These are phyloP conservation scores for Boletus edulis DNA, from an alignment of 768 basidiomycete species.

Conservation along the genomic window DNA sequence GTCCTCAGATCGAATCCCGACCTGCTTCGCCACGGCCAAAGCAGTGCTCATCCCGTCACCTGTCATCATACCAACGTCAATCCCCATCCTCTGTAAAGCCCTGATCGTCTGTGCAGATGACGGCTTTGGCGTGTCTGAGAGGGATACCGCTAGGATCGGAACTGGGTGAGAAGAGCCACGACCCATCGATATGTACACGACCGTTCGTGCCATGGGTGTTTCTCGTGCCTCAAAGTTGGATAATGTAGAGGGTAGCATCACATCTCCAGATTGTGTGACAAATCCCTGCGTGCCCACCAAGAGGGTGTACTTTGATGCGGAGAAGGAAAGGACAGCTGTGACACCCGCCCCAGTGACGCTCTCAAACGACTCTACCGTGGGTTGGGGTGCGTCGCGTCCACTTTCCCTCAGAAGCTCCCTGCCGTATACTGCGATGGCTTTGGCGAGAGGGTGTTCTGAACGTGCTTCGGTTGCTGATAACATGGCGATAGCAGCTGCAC, in stretches of 20 bases:
- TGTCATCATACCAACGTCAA: constrained; percentile 91
- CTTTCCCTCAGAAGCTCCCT: constrained; percentile 53
- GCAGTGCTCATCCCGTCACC: constrained; percentile 89
- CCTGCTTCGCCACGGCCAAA: constrained; percentile 81
- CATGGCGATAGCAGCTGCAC: constrained; percentile 70
- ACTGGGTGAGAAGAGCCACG: constrained; percentile 37
- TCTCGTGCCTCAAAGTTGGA: constrained; percentile 68
- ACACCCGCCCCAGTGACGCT: constrained; percentile 89
- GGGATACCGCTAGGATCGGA: constrained; percentile 77
- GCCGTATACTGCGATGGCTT: constrained; percentile 85
- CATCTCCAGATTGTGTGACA: constrained; percentile 51
- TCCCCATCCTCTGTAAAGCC: constrained; percentile 84
- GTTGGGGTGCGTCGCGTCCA: constrained; percentile 44
- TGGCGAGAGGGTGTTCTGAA: constrained; percentile 96
- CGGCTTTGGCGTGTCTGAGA: constrained; percentile 84
- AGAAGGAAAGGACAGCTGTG: constrained; percentile 59
- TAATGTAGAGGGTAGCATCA: constrained; percentile 57
- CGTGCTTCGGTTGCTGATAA: constrained; percentile 83
- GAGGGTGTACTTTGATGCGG: constrained; percentile 53
- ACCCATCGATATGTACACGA: constrained; percentile 80
- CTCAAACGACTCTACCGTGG: constrained; percentile 72
- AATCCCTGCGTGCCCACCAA: constrained; percentile 79
- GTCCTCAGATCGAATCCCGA: constrained; percentile 78
- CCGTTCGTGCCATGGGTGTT: constrained; percentile 69
- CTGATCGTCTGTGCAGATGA: constrained; percentile 81